These are phyloP conservation scores for Waltiozyma sp. DNA, from an alignment of 1,139 yeast species.

Conservation along the genomic window DNA sequence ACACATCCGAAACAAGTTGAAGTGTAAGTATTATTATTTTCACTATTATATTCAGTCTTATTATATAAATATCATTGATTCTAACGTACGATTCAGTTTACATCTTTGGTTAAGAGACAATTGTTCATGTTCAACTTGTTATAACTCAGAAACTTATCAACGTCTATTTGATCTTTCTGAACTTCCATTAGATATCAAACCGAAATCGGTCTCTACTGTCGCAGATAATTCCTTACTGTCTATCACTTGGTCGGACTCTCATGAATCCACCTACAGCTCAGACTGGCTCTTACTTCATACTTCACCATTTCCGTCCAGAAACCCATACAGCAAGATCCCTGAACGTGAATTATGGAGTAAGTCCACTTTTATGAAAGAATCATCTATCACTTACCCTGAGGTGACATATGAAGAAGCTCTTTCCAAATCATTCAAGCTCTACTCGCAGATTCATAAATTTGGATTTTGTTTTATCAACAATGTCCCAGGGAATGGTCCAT, in stretches of 20 bases:
- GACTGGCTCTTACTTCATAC: slow-evolving; percentile 53
- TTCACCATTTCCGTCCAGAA: slow-evolving; percentile 37
- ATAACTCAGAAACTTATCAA: slow-evolving; percentile 52
- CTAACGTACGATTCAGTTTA: slow-evolving; percentile 10
- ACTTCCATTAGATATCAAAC: slow-evolving; percentile 33
- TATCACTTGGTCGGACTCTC: slow-evolving; percentile 39
- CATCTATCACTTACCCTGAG: slow-evolving; percentile 27
- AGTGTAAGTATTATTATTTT: background rate
- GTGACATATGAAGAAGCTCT: slow-evolving; percentile 34
- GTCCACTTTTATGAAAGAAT: slow-evolving; percentile 26
- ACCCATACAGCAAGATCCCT: slow-evolving; percentile 21
- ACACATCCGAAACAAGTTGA: background rate
- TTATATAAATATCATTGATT: too few species aligned
- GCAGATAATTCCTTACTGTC: slow-evolving; percentile 12
- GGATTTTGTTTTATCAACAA: slow-evolving; percentile 59
- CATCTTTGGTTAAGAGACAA: slow-evolving; percentile 57
- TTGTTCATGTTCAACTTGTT: slow-evolving; percentile 55
- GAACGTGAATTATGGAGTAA: slow-evolving; percentile 36
- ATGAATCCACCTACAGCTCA: slow-evolving; percentile 33
- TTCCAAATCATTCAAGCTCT: slow-evolving; percentile 35
- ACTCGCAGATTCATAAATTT: slow-evolving; percentile 42
- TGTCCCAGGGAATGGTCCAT: slow-evolving; percentile 54
- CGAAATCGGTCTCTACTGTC: slow-evolving; percentile 14
- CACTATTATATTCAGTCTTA: too few species aligned
- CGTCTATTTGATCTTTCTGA: slow-evolving; percentile 49